Conservation (phyloP, 768 basidiomycete genomes). For the Calvatia gigantea region DNA sequence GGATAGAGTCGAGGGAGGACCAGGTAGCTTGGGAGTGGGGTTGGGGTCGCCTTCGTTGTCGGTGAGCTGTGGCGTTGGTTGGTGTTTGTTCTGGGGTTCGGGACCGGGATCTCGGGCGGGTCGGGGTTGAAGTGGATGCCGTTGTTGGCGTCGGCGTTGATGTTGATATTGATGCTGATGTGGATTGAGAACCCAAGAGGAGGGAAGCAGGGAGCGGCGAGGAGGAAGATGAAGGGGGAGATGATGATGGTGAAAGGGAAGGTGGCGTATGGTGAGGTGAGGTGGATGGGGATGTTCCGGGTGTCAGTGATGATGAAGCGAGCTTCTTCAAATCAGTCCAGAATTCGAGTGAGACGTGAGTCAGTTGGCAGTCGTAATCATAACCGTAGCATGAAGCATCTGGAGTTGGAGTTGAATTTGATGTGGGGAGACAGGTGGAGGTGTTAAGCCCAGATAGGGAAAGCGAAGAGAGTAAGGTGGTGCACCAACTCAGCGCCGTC, state of each 20-base stretch:
- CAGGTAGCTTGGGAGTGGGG: conserved; percentile 18
- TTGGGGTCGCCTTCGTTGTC: not conserved
- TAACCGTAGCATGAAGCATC: no score
- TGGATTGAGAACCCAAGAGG: not conserved
- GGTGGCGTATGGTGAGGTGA: not conserved
- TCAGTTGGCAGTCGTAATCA: conserved; percentile 19
- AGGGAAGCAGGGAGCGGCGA: not conserved
- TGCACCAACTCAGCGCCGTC: conserved; percentile 35
- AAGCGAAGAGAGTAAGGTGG: conserved; percentile 24
- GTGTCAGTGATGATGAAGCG: conserved; percentile 9
- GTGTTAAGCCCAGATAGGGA: conserved; percentile 19
- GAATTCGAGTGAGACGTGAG: conserved; percentile 36
- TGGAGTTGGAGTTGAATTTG: no score
- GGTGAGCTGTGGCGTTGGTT: no score
- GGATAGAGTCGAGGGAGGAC: conserved; percentile 30
- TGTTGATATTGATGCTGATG: not conserved
- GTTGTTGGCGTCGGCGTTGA: no score
- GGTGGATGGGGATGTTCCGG: not conserved
- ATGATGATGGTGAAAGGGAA: not conserved
- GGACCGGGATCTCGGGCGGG: no score
- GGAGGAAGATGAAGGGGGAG: not conserved
- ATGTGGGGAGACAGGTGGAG: no score
- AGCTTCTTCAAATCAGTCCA: conserved; percentile 36
- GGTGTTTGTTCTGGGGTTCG: not conserved
- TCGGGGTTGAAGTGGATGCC: no score